Evolutionary conservation across 2,329 filamentous ascomycete genomes (phyloP).

Genomic region (Penicillium crustosum): DNA sequence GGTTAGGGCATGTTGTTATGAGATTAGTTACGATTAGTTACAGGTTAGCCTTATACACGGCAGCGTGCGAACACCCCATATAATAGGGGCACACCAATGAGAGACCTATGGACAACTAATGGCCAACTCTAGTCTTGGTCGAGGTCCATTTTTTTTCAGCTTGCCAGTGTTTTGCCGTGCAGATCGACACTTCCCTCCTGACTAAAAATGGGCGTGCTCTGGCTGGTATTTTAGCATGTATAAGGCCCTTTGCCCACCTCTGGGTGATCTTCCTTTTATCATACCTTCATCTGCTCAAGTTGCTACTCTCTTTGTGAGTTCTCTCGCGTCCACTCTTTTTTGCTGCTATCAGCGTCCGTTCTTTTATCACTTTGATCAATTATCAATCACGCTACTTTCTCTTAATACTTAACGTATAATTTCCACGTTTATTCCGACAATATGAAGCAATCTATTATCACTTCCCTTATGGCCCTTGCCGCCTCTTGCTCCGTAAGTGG

Average conservation of each 20-base stretch:
- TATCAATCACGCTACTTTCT: neutral
- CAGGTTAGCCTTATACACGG: neutral
- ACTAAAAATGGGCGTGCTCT: neutral
- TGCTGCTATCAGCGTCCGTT: neutral
- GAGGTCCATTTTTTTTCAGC: neutral
- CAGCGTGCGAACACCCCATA: neutral
- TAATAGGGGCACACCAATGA: neutral
- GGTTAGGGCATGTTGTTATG: neutral
- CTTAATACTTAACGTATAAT: neutral
- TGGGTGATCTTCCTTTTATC: neutral
- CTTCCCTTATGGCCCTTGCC: neutral
- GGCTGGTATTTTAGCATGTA: neutral
- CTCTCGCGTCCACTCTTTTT: neutral
- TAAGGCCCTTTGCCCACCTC: neutral
- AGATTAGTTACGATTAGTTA: neutral
- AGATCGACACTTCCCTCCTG: neutral
- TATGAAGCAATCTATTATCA: neutral
- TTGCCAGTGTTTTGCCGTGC: neutral
- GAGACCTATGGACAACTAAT: neutral
- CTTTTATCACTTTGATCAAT: neutral
- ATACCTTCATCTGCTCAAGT: neutral
- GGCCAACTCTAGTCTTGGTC: neutral
- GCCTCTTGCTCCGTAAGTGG: neutral
- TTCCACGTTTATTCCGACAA: neutral
- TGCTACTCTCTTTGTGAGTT: neutral